A percentile compares a stretch with the other conserved stretches of the same genome.
These are phyloP conservation scores for Monascus ruber DNA, from an alignment of 2,329 filamentous ascomycete species.

Conservation along the genomic window DNA sequence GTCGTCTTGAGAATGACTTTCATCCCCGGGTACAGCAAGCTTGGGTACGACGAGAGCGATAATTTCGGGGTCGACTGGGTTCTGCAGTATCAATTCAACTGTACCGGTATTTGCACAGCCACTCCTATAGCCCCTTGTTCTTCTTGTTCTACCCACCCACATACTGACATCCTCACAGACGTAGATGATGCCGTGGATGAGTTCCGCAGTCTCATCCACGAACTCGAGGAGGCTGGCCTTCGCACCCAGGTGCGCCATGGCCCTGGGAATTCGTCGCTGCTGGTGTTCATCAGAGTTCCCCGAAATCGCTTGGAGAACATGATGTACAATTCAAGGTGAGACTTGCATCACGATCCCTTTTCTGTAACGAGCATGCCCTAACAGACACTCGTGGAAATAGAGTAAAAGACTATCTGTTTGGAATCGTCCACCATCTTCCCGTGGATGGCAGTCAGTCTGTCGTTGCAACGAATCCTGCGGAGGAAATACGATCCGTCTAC, in stretches of 20 bases:
- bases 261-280: slow-evolving; percentile 54
- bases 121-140: too few species aligned
- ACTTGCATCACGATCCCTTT: not conserved
- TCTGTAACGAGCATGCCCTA: too few species aligned
- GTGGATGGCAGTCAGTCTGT: slow-evolving; percentile 58
- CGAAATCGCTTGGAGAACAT: slow-evolving; percentile 67
- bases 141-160: too few species aligned
- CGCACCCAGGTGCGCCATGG: slow-evolving; percentile 78
- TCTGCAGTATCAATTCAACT: slow-evolving; percentile 62
- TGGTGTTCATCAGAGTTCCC: slow-evolving; percentile 73
- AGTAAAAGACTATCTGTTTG: slow-evolving; percentile 88
- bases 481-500: slow-evolving; percentile 78
- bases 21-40: slow-evolving; percentile 10
- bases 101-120: slow-evolving; percentile 42
- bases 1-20: slow-evolving; percentile 14
- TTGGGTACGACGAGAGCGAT: slow-evolving; percentile 24
- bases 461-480: slow-evolving; percentile 73
- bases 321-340: slow-evolving; percentile 65
- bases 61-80: slow-evolving; percentile 80
- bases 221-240: slow-evolving; percentile 67
- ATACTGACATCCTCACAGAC: slow-evolving; percentile 36
- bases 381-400: slow-evolving; percentile 30
- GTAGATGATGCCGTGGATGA: slow-evolving; percentile 57
- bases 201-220: slow-evolving; percentile 67
- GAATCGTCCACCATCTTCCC: slow-evolving; percentile 67